These are phyloP conservation scores for Amanita rimosa DNA, from an alignment of 768 basidiomycete species.

Conservation along the genomic window DNA sequence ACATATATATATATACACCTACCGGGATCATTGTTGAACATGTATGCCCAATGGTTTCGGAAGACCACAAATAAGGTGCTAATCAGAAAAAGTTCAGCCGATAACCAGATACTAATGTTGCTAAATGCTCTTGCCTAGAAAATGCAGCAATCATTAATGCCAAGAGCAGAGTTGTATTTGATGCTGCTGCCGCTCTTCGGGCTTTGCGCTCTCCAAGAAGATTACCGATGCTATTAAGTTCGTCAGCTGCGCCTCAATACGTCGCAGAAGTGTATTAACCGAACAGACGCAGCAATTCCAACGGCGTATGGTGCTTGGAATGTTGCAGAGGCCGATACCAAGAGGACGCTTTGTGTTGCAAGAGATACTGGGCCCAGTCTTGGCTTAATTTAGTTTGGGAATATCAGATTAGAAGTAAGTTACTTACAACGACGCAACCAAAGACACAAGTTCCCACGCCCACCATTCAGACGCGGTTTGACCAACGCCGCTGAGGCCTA, in stretches of 20 bases:
- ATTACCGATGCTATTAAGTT: conserved; percentile 61
- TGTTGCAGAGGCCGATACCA: conserved; percentile 62
- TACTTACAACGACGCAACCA: conserved; percentile 37
- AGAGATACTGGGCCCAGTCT: conserved; percentile 73
- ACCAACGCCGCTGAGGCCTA: conserved; percentile 78
- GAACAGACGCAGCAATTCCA: conserved; percentile 75
- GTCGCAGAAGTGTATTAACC: conserved; percentile 31
- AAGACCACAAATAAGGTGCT: conserved; percentile 49
- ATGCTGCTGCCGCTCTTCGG: conserved; percentile 58
- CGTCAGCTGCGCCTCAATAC: not conserved
- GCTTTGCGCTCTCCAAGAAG: conserved; percentile 75
- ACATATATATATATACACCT: conserved; percentile 10
- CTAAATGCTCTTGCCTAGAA: conserved; percentile 36
- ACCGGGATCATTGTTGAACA: conserved; percentile 66
- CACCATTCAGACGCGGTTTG: conserved; percentile 93
- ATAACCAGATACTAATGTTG: conserved; percentile 3
- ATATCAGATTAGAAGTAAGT: conserved; percentile 10
- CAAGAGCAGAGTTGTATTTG: conserved; percentile 54
- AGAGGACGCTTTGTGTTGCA: conserved; percentile 82
- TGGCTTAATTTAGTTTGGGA: not conserved
- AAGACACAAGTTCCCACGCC: conserved; percentile 84
- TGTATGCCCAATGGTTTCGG: conserved; percentile 54
- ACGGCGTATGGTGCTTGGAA: conserved; percentile 82
- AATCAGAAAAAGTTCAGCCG: not conserved
- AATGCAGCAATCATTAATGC: conserved; percentile 53